These are phyloP conservation scores for Tinospora cordifolia DNA, from an alignment of 164 flowering plant genomes.

Conservation along the genomic window DNA sequence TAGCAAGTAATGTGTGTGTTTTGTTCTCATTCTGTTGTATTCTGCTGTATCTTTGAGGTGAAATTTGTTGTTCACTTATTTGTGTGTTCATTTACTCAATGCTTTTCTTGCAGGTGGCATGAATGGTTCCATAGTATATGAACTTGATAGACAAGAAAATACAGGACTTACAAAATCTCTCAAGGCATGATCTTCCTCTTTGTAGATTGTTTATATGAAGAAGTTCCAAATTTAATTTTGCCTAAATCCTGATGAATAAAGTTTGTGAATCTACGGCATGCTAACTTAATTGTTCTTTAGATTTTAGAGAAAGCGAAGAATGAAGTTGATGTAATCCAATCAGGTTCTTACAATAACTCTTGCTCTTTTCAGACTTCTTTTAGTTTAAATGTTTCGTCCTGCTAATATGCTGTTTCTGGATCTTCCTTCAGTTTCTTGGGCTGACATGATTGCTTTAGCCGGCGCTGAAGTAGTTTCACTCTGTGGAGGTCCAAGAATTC, in stretches of 20 bases:
- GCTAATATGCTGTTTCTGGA: constrained; percentile 15
- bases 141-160: constrained; percentile 89
- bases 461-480: constrained; percentile 87
- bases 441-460: constrained; percentile 78
- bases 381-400: background rate
- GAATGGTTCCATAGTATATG: constrained; percentile 85
- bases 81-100: background rate
- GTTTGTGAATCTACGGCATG: constrained; percentile 11
- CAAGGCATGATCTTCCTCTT: constrained; percentile 45
- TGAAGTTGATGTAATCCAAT: constrained; percentile 41
- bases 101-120: constrained; percentile 68
- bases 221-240: background rate
- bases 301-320: constrained; percentile 66
- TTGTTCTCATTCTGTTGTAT: too few relatives aligned
- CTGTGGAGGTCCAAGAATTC: constrained; percentile 84
- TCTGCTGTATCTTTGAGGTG: too few relatives aligned
- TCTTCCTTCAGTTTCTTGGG: constrained; percentile 66
- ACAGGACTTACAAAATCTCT: constrained; percentile 64
- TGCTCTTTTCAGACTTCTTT: background rate
- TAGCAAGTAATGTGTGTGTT: too few relatives aligned
- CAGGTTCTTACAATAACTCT: constrained; percentile 37
- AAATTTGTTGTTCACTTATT: too few relatives aligned
- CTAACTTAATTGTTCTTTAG: constrained; percentile 53
- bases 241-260: constrained; percentile 9
- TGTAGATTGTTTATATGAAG: background rate